Conservation (phyloP, 176 grass and related monocot species). For the Musa beccarii region DNA sequence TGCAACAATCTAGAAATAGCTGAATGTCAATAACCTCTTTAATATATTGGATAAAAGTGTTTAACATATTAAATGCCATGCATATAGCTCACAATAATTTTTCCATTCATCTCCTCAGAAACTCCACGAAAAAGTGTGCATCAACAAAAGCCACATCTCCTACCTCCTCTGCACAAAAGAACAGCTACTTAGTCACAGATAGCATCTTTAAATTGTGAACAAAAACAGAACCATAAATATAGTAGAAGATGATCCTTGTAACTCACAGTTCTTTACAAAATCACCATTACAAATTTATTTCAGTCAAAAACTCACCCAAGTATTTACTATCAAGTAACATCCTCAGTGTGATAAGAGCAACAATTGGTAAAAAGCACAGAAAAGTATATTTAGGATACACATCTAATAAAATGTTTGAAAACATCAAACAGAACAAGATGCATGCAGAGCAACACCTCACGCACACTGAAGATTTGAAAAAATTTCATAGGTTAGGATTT, state of each 20-base stretch:
- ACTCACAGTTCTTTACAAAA: background rate
- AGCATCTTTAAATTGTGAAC: background rate
- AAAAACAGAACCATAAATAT: background rate
- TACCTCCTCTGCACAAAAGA: conserved; percentile 36
- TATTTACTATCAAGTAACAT: too few species aligned
- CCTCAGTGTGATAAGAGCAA: too few species aligned
- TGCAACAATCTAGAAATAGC: conserved; percentile 50
- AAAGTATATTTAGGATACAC: too few species aligned
- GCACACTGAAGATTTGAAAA: too few species aligned
- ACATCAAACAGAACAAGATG: too few species aligned
- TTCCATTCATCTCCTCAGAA: conserved; percentile 46
- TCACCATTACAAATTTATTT: background rate
- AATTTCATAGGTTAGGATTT: too few species aligned
- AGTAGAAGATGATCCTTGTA: background rate
- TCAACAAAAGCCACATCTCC: conserved; percentile 44
- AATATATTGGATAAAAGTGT: background rate
- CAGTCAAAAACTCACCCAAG: too few species aligned
- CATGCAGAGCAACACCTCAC: too few species aligned
- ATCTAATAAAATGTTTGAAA: too few species aligned
- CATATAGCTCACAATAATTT: conserved; percentile 57
- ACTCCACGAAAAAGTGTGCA: conserved; percentile 61
- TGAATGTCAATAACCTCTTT: background rate
- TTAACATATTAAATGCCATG: conserved; percentile 9
- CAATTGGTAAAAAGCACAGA: too few species aligned
- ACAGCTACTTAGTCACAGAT: background rate